These are phyloP conservation scores for Inonotus hispidus DNA, from an alignment of 1,284 basidiomycete species.

Conservation along the genomic window DNA sequence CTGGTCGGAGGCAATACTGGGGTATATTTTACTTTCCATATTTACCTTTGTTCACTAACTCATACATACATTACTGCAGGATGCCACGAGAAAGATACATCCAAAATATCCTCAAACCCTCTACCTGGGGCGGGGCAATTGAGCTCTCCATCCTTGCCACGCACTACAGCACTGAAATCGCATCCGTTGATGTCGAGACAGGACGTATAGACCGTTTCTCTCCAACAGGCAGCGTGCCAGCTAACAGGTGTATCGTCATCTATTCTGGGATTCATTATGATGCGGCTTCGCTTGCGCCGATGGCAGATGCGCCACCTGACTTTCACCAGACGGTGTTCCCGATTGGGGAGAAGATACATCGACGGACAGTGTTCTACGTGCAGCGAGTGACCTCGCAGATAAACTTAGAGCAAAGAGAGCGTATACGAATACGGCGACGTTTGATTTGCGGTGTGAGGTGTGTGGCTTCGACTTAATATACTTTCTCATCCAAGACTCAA, in stretches of 20 bases:
- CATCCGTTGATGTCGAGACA: constrained; percentile 86
- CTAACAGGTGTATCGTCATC: constrained; percentile 60
- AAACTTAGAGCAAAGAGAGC: constrained; percentile 71
- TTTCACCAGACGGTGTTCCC: constrained; percentile 90
- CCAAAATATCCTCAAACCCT: constrained; percentile 68
- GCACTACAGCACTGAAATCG: constrained; percentile 81
- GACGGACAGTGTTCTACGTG: constrained; percentile 55
- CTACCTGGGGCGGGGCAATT: constrained; percentile 92
- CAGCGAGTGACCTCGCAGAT: constrained; percentile 66
- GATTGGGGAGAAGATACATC: constrained; percentile 34
- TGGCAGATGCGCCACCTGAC: constrained; percentile 64
- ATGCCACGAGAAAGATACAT: constrained; percentile 75
- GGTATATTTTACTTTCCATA: constrained; percentile 41
- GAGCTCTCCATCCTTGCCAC: constrained; percentile 79
- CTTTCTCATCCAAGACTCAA: background rate
- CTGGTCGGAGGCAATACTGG: constrained; percentile 81
- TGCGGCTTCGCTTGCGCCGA: constrained; percentile 77
- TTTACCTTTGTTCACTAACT: background rate
- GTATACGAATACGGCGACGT: constrained; percentile 88
- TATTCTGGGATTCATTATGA: constrained; percentile 97
- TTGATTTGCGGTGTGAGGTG: constrained; percentile 81
- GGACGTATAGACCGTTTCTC: constrained; percentile 85
- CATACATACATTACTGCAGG: constrained; percentile 31
- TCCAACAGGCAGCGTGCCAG: constrained; percentile 36
- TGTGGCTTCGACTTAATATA: too few relatives aligned